Percentiles rank a stretch among this genome's conserved stretches.
Evolutionary conservation across 2,329 filamentous ascomycete genomes (phyloP).

Genomic region (Cladophialophora carrionii): DNA sequence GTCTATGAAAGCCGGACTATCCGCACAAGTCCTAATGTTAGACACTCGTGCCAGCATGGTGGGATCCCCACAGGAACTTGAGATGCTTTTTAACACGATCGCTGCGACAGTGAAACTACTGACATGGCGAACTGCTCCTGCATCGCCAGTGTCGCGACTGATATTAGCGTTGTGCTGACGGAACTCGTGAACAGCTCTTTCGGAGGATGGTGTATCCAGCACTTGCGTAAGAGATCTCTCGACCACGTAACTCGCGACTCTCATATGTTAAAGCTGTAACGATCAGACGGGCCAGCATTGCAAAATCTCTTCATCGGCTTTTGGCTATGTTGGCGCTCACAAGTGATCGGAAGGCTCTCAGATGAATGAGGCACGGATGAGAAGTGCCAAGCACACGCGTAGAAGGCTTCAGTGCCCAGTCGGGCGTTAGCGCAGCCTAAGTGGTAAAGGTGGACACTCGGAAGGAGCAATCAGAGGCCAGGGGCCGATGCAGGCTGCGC

Average conservation of each 20-base stretch:
- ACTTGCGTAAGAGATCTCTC: neutral
- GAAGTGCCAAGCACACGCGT: constrained; percentile 15
- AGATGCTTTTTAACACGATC: neutral
- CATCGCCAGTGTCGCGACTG: no score
- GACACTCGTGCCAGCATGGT: neutral
- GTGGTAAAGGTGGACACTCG: constrained; percentile 12
- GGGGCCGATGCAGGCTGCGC: constrained; percentile 26
- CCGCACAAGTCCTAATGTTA: neutral
- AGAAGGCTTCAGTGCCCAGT: constrained; percentile 26
- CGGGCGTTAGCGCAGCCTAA: constrained; percentile 22
- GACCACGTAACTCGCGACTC: neutral
- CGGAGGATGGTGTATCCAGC: neutral
- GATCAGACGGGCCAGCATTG: neutral
- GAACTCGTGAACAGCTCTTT: neutral
- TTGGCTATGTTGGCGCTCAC: neutral
- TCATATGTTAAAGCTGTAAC: neutral
- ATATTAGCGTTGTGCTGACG: no score
- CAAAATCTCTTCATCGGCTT: neutral
- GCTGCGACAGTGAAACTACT: neutral
- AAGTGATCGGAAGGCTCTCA: constrained; percentile 1
- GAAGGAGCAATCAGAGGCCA: constrained; percentile 33
- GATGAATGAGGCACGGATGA: constrained; percentile 4
- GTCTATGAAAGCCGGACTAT: neutral
- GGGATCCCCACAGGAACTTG: neutral
- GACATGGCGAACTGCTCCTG: neutral